Conservation (phyloP, 495 filamentous ascomycete genomes). For the Neurospora sp. region DNA sequence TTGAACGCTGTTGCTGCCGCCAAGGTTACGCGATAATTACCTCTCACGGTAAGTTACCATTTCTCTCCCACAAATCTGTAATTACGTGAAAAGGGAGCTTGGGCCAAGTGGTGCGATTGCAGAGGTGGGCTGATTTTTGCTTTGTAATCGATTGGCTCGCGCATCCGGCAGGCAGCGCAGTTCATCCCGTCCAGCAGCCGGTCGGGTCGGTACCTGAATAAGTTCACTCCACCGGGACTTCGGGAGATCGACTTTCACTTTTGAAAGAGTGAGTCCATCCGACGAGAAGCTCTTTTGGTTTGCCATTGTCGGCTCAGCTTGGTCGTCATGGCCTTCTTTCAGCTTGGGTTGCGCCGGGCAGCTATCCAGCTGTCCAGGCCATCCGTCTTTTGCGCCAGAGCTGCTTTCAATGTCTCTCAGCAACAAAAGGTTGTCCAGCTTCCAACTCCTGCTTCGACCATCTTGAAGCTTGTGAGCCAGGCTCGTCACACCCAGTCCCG, state of each 20-base stretch:
- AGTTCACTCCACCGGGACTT: neutral
- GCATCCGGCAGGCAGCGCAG: neutral
- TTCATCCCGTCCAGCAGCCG: neutral
- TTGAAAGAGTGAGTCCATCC: neutral
- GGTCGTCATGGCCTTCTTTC: conserved; percentile 34
- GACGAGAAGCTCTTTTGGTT: neutral
- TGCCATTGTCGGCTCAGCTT: conserved; percentile 7
- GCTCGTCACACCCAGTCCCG: neutral
- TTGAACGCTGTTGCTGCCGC: neutral
- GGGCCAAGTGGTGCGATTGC: neutral
- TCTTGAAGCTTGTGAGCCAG: conserved; percentile 9
- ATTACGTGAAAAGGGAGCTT: neutral
- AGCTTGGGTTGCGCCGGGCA: conserved; percentile 41
- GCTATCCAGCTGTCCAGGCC: conserved; percentile 44
- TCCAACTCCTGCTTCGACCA: neutral
- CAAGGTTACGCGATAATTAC: neutral
- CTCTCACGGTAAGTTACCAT: neutral
- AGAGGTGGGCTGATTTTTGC: conserved; percentile 4
- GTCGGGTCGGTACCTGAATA: neutral
- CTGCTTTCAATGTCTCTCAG: conserved; percentile 18
- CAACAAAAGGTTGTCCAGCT: conserved; percentile 9
- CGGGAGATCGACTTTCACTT: neutral
- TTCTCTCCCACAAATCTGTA: neutral
- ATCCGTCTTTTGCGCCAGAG: conserved; percentile 47
- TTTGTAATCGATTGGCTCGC: neutral